Evolutionary conservation across 139 green algal species (phyloP).

Genomic region (Asterochloris erici): DNA sequence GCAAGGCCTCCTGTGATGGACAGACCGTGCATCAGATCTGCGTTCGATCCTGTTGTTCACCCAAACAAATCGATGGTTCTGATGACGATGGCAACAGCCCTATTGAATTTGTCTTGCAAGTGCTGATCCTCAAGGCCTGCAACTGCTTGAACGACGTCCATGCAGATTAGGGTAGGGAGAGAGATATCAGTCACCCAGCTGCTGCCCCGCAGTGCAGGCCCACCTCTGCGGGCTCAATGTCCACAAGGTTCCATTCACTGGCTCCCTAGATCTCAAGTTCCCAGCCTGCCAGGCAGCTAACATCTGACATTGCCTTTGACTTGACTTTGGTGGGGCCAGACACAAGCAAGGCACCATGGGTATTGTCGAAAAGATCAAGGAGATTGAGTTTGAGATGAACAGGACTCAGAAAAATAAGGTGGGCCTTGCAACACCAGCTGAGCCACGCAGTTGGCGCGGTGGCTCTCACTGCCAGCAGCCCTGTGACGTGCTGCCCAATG

Average conservation of each 20-base stretch:
- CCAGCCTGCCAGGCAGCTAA: too few relatives aligned
- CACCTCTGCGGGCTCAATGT: too few relatives aligned
- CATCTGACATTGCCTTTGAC: too few relatives aligned
- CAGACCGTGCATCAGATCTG: not conserved
- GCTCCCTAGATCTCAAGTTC: too few relatives aligned
- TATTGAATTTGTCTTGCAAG: slow-evolving; percentile 34
- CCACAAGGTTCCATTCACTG: too few relatives aligned
- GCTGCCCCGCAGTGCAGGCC: too few relatives aligned
- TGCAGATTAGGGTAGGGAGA: slow-evolving; percentile 1
- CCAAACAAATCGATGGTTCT: slow-evolving; percentile 48
- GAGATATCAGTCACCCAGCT: too few relatives aligned
- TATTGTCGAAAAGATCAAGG: slow-evolving; percentile 92
- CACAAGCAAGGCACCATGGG: slow-evolving; percentile 55
- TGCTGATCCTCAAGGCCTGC: slow-evolving; percentile 24
- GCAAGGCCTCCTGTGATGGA: too few relatives aligned
- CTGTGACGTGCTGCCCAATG: too few relatives aligned
- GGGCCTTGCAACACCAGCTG: not conserved
- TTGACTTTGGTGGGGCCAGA: too few relatives aligned
- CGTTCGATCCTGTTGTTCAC: slow-evolving; percentile 11
- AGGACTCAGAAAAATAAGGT: slow-evolving; percentile 99
- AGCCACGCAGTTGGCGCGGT: too few relatives aligned
- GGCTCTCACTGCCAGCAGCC: too few relatives aligned
- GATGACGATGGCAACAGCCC: slow-evolving; percentile 34
- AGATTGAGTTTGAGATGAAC: slow-evolving; percentile 97
- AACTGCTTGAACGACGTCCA: slow-evolving; percentile 47